phyloP scores from a whole-genome alignment of 1,139 yeast genomes.

The Pneumocystis oryctolagi region DNA sequence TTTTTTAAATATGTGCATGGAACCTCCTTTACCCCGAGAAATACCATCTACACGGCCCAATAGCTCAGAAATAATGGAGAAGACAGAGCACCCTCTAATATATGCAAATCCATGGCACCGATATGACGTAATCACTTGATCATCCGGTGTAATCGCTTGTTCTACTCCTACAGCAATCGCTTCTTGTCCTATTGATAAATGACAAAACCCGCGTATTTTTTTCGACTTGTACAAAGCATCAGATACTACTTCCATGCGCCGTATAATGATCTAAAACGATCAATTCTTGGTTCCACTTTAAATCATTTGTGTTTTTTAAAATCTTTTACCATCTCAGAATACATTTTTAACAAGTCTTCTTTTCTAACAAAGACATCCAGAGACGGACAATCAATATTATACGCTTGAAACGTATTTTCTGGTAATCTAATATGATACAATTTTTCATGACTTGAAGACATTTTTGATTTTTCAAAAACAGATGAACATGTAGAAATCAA shows the following conservation, averaged over 20 bases:
- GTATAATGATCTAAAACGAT: constrained; percentile 19
- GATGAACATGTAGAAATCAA: neutral
- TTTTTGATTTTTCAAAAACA: neutral
- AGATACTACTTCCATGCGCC: constrained; percentile 98
- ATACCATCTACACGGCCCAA: constrained; percentile 95
- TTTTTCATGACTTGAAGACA: constrained; percentile 11
- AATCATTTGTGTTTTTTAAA: neutral
- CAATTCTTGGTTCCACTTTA: neutral
- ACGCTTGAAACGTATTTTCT: constrained; percentile 69
- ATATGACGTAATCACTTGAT: constrained; percentile 87
- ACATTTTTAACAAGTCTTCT: constrained; percentile 72
- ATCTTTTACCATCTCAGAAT: constrained; percentile 67
- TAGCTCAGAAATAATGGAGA: constrained; percentile 81
- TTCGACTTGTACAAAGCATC: constrained; percentile 97
- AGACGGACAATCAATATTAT: constrained; percentile 61
- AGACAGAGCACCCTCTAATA: constrained; percentile 88
- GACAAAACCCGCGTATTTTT: constrained; percentile 95
- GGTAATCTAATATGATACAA: constrained; percentile 41
- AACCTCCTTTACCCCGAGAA: constrained; percentile 96
- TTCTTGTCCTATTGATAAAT: constrained; percentile 97
- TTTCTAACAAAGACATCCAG: constrained; percentile 65
- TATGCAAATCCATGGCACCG: constrained; percentile 94
- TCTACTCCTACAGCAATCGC: constrained; percentile 98
- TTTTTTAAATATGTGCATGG: constrained; percentile 95
- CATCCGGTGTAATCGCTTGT: constrained; percentile 71